Base-by-base conservation (phyloP, 768 basidiomycete genomes). In the Podaxis rugospora region DNA sequence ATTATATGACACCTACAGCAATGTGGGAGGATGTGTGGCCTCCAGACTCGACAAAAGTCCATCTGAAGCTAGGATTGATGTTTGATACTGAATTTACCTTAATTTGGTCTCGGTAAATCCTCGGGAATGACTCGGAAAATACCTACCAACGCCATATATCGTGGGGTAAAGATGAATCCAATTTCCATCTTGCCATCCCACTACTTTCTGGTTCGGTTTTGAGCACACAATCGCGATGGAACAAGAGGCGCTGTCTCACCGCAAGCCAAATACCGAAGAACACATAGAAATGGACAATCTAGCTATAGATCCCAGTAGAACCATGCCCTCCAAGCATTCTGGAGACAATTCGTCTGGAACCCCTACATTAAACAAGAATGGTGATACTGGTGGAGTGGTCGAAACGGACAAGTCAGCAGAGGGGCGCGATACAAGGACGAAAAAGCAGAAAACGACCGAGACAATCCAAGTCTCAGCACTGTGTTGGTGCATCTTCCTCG, bases 401-500 rank as follows among this genome's bases (percentile, higher is more conserved):
- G 44, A 28, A 39, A 4, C 27, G 5, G 32, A 35, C 61, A 36
- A 14, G 1, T 2, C 46, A 61, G n/a, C 25, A 2, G 47, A 49
- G 16, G 21, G 36, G n/a, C 27, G 10, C 16, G 42, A 51, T 47
- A 51, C 59, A 58, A 57, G 52, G 53, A 71, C 66, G 1, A 57
- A 64, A 25, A 64, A 68, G 42, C 71, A 75, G 51, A 68, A 63
- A 1, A 37, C 49, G 23, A 62, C 58, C 10, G 69, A 66, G 35
- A 67, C 67, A 18, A 69, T 86, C 27, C 87, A 89, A 62, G 82
- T 87, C 60, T 65, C 72, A 16, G 69, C 85, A 0, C 71, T 86
- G 37, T 89, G 85, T 64, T 83, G 76, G 73, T 73, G 77, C 10
- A 55, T 88, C 51, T 86, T 87, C 62, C 71, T 90, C 3, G 79